phyloP scores from a whole-genome alignment of 2,329 filamentous ascomycete genomes.

The Malbranchea cinnamomea region DNA sequence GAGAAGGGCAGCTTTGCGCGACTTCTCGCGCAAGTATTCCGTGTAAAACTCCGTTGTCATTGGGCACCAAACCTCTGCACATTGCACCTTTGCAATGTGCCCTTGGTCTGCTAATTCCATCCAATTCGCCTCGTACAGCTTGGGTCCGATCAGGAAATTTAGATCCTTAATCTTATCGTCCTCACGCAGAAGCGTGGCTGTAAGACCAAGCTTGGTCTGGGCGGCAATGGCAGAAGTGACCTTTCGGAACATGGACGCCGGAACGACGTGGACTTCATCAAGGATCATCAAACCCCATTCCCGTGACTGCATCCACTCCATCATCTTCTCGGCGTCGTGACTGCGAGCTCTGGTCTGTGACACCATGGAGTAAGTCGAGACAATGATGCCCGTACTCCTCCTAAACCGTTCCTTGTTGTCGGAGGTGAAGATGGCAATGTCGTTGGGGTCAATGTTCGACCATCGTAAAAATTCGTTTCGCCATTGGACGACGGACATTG shows the following conservation, averaged over 20 bases:
- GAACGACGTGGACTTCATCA: constrained; percentile 96
- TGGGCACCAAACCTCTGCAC: constrained; percentile 96
- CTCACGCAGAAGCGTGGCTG: constrained; percentile 83
- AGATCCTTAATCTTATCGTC: constrained; percentile 97
- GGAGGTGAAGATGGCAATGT: constrained; percentile 89
- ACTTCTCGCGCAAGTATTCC: constrained; percentile 66
- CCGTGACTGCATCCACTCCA: constrained; percentile 75
- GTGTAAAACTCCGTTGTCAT: constrained; percentile 99
- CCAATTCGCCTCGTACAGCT: constrained; percentile 98
- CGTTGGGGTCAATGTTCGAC: constrained; percentile 93
- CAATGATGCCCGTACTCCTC: constrained; percentile 85
- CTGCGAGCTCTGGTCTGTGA: constrained; percentile 75
- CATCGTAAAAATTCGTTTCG: constrained; percentile 91
- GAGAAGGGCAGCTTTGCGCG: constrained; percentile 52
- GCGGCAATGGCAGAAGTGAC: constrained; percentile 88
- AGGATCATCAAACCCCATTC: constrained; percentile 98
- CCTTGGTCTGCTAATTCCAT: constrained; percentile 96
- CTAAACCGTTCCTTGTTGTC: constrained; percentile 79
- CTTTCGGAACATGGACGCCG: constrained; percentile 87
- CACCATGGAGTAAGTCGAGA: constrained; percentile 99
- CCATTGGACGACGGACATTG: constrained; percentile 98
- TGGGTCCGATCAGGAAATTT: constrained; percentile 94
- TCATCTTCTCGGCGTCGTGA: constrained; percentile 91
- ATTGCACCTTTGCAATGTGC: constrained; percentile 93
- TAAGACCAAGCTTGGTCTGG: constrained; percentile 87